phyloP scores from a whole-genome alignment of 1,139 yeast species.

The Nakaseomyces glabratus region DNA sequence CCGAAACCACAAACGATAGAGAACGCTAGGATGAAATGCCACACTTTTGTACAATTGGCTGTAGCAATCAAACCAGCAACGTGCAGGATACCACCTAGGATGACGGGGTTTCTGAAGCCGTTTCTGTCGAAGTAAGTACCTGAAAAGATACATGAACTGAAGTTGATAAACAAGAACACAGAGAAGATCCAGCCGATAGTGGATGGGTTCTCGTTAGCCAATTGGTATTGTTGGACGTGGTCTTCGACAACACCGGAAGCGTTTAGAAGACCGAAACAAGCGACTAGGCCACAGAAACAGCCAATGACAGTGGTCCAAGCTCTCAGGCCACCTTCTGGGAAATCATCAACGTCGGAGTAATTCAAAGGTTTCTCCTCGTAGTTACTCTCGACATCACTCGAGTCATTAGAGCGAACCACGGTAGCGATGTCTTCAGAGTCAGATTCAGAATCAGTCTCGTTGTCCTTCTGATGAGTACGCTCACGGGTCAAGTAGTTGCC shows the following conservation, averaged over 20 bases:
- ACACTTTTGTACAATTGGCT: slow-evolving; percentile 43
- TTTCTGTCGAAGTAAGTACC: slow-evolving; percentile 55
- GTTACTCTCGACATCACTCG: too few species aligned
- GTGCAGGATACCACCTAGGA: slow-evolving; percentile 39
- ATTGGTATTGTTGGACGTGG: slow-evolving; percentile 45
- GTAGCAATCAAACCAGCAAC: slow-evolving; percentile 47
- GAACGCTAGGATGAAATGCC: slow-evolving; percentile 52
- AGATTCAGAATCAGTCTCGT: slow-evolving; percentile 2
- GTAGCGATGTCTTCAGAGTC: not conserved
- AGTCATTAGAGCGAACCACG: too few species aligned
- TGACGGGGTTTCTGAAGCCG: slow-evolving; percentile 46
- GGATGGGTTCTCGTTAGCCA: slow-evolving; percentile 38
- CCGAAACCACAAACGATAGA: slow-evolving; percentile 51
- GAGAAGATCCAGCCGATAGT: slow-evolving; percentile 64
- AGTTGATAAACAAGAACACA: slow-evolving; percentile 46
- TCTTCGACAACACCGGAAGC: slow-evolving; percentile 57
- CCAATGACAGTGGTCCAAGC: slow-evolving; percentile 53
- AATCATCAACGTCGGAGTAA: too few species aligned
- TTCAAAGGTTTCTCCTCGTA: not conserved
- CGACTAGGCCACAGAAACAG: slow-evolving; percentile 47
- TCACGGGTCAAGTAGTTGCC: slow-evolving; percentile 1
- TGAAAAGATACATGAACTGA: slow-evolving; percentile 47
- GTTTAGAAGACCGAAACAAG: slow-evolving; percentile 53
- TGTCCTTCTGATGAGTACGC: slow-evolving; percentile 1
- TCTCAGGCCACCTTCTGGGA: slow-evolving; percentile 48